Conservation (phyloP, 2,329 filamentous ascomycete genomes). For the Claviceps sp. region DNA sequence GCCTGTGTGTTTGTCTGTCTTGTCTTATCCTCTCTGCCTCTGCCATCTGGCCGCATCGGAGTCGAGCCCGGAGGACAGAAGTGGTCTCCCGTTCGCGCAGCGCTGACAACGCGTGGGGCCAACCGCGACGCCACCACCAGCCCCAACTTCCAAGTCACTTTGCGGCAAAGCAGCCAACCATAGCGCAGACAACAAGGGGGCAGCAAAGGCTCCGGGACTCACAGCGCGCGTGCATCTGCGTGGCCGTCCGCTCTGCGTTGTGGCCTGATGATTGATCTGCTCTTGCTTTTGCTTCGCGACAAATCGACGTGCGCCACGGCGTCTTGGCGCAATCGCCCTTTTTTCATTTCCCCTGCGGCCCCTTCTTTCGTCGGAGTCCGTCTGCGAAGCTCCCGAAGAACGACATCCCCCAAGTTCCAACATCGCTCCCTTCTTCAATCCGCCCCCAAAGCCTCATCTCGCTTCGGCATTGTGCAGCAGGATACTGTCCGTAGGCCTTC, state of each 20-base stretch:
- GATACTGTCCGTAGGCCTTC: background rate
- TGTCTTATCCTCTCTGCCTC: too few species aligned
- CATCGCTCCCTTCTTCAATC: background rate
- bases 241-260: background rate
- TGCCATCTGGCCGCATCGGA: background rate
- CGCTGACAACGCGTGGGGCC: conserved; percentile 1
- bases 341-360: background rate
- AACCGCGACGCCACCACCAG: background rate
- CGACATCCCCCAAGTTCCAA: background rate
- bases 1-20: too few species aligned
- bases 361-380: background rate
- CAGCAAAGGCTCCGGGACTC: background rate
- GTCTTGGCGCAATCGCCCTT: background rate
- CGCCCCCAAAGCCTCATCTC: background rate
- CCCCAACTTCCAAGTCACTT: background rate
- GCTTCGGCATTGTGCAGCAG: background rate
- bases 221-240: background rate
- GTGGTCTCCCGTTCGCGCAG: background rate
- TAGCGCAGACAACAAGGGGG: background rate
- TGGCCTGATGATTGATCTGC: background rate
- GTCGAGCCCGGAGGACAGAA: background rate
- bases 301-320: background rate
- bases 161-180: background rate
- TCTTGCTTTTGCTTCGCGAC: background rate
- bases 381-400: background rate